These are phyloP conservation scores for Lotus japonicus DNA, from an alignment of 306 rosid genomes.

Conservation along the genomic window DNA sequence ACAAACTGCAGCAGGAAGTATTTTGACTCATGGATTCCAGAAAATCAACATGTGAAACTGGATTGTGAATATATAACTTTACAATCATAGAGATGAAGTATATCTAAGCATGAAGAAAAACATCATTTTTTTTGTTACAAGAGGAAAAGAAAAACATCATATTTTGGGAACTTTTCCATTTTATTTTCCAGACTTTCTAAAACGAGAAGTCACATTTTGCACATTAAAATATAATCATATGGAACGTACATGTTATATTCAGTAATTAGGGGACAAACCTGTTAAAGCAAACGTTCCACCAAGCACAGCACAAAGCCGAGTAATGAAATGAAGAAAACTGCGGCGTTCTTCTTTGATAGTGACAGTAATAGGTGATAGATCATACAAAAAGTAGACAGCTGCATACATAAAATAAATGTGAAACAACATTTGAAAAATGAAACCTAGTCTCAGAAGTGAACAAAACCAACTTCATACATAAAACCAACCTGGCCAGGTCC, in stretches of 20 bases:
- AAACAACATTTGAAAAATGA: conserved; percentile 10
- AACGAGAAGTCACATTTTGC: not conserved
- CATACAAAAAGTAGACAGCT: conserved; percentile 98
- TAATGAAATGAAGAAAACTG: conserved; percentile 92
- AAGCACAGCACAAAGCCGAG: conserved; percentile 90
- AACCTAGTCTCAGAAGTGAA: conserved; percentile 8
- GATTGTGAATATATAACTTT: not conserved
- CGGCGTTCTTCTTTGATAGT: conserved; percentile 96
- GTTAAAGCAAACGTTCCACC: conserved; percentile 99
- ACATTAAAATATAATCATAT: not conserved
- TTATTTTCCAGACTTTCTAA: not conserved
- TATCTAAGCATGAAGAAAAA: not conserved
- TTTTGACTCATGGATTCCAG: not conserved
- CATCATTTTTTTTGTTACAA: too few relatives aligned
- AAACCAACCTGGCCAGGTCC: conserved; percentile 88
- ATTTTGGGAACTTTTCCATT: not conserved
- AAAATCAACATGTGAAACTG: conserved; percentile 1
- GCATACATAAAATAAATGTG: conserved; percentile 31
- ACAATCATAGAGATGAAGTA: not conserved
- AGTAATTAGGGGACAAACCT: conserved; percentile 37
- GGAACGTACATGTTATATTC: not conserved
- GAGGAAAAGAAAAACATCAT: too few relatives aligned
- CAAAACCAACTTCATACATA: conserved; percentile 7
- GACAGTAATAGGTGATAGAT: conserved; percentile 93
- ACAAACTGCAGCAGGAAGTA: not conserved